Evolutionary conservation across 192 early-diverging fungal genomes (phyloP), one percentile per base, ranked within the genome.

Genomic region (Coemansia sp.): DNA sequence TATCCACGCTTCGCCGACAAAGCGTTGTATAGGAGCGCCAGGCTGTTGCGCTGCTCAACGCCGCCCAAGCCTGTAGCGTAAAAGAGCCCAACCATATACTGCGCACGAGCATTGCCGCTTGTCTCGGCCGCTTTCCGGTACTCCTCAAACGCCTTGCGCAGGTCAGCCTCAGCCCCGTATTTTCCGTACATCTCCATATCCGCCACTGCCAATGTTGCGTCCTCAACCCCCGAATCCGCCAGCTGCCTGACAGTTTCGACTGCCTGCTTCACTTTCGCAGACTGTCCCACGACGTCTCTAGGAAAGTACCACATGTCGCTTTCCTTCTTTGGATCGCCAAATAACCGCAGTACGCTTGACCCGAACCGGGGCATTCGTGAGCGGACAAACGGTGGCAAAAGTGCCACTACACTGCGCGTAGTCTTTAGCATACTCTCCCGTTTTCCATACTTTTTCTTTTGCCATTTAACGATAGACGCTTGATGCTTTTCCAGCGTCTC

Each of bases 51-150:
- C 62, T 75, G 84, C 68, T 73, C 68, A 0, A 46, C 52, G 39
- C 67, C 68, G 10, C 95, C 95, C 56, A 98, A 63, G 1, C 94
- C 96, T 0, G 96, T 95, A 14, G 96, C 90, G 76, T 97, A 92
- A 76, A 95, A 89, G 56, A 95, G 87, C 15, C 96, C 97, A 6
- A 97, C 75, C 85, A 92, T 92, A 33, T 95, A 90, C 69, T 95
- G 97, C 16, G 92, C 95, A 14, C 89, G 85, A 4, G 92, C 85
- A 72, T 93, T 91, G 58, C 95, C 96, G 30, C 79, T 87, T 36
- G 71, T 61, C 35, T 85, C 75, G 2, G 92, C 89, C 35, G 93
- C 80, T 44, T 67, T 36, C 60, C 75, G 64, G 72, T 92, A 95
- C 64, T 89, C 85, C 16, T 77, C 58, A 64, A 90, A 89, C 30